Base-by-base conservation (phyloP, 2,329 filamentous ascomycete species). In the Pyrenophora seminiperda region DNA sequence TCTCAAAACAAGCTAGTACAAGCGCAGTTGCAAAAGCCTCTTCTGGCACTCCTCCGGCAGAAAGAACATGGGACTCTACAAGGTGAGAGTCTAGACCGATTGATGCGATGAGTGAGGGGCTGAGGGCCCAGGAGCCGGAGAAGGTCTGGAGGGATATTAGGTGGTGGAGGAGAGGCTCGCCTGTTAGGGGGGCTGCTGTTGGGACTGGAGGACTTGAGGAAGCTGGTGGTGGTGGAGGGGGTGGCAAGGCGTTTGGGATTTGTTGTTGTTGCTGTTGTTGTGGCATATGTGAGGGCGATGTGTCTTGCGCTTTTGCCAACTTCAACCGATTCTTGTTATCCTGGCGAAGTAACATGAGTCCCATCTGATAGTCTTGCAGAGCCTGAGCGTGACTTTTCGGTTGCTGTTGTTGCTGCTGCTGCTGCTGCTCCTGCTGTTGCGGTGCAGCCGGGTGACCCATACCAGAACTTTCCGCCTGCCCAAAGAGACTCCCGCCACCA, bases 311-410 rank as follows among this genome's bases (percentile, higher is more conserved):
- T 11, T 27, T 58, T 46, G 1, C 88, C 83, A 20, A 88, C 88
- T 87, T 90, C 78, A 90, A 83, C 17, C 91, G 79, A 11, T 90
- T 91, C 78, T 91, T 92, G 63, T 92, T 92, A 73, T 92, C 88
- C 73, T 92, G 89, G 72, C 92, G 88, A 7, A 92, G 81, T 22
- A 91, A 75, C 89, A 91, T 92, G 67, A 91, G 73, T 66, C 91
- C 87, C 87, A 90, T 91, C 75, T 92, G 88, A 63, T 92, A 91
- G 69, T 92, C 88, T 70, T 91, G 87, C 20, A 92, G 77, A 14
- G 39, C 30, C 6, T 37, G 7, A 13, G 40, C 15, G 11, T 43
- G 36, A 15, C 20, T 15, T 29, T 15, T 14, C 13, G 41, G 14
- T 27, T 17, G 13, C 15, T 41, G 19, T 17, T 5, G 29, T 19